A percentile compares a stretch with the other conserved stretches of the same genome.
These are phyloP conservation scores for Fusarium sp. DNA, from an alignment of 2,329 filamentous ascomycete genomes.

Conservation along the genomic window DNA sequence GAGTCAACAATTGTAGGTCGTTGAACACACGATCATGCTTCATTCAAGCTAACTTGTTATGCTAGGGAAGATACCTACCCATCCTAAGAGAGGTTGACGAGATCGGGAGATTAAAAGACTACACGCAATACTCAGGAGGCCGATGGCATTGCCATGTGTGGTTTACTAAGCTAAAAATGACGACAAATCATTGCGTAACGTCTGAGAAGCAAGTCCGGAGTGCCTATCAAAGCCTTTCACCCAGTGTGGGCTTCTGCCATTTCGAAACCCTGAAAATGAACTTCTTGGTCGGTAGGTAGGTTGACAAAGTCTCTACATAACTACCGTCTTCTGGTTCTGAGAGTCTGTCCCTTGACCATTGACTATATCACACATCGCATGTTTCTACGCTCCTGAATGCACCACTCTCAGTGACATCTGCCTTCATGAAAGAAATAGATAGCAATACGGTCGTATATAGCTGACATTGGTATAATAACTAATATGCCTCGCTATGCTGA, in stretches of 20 bases:
- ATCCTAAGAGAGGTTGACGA: constrained; percentile 15
- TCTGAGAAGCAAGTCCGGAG: background rate
- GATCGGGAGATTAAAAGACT: background rate
- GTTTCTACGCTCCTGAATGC: background rate
- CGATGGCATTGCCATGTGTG: background rate
- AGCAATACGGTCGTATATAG: background rate
- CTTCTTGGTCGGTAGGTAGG: background rate
- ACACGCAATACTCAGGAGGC: background rate
- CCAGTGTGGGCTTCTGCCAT: background rate
- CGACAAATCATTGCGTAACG: background rate
- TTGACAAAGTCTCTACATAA: background rate
- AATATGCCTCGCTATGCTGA: constrained; percentile 5
- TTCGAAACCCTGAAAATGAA: background rate
- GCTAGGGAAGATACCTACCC: constrained; percentile 69
- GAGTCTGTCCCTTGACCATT: background rate
- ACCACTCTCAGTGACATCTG: background rate
- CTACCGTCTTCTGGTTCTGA: background rate
- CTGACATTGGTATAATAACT: constrained; percentile 21
- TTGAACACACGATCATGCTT: background rate
- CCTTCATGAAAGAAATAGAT: background rate
- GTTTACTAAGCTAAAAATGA: background rate
- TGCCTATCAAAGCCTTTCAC: background rate
- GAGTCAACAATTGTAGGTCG: constrained; percentile 77
- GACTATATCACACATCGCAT: background rate
- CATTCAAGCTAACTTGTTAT: background rate